Evolutionary conservation across 148 eudicot genomes (phyloP).

Genomic region (Camellia lanceoleosa): DNA sequence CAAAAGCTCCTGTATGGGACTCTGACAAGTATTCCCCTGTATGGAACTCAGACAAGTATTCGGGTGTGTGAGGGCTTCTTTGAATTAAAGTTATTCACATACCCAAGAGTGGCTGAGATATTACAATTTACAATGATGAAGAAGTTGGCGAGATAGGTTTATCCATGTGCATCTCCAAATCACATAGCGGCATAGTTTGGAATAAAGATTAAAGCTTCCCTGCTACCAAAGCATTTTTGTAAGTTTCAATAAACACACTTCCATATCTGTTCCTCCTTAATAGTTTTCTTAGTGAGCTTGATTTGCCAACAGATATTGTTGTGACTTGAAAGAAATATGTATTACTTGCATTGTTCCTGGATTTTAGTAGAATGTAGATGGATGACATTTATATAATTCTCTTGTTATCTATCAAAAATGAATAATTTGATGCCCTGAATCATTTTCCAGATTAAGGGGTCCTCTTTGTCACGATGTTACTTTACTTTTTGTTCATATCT

Average conservation of each 20-base stretch:
- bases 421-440: background rate
- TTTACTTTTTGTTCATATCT: background rate
- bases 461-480: background rate
- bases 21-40: conserved; percentile 44
- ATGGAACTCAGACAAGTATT: conserved; percentile 49
- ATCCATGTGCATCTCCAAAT: background rate
- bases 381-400: background rate
- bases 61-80: conserved; percentile 32
- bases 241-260: conserved; percentile 10
- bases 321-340: background rate
- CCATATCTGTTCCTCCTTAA: conserved; percentile 6
- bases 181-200: background rate
- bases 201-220: conserved; percentile 3
- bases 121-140: conserved; percentile 21
- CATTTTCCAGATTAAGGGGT: background rate
- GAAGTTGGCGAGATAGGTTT: conserved; percentile 10
- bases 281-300: background rate
- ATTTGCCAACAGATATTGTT: conserved; percentile 6
- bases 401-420: background rate
- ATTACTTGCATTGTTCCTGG: background rate
- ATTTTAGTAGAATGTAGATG: background rate
- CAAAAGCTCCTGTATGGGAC: conserved; percentile 36
- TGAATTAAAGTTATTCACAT: conserved; percentile 7
- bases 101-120: conserved; percentile 4
- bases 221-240: background rate